Conservation (phyloP, 805 yeast species). For the Kluyveromyces wickerhamii region DNA sequence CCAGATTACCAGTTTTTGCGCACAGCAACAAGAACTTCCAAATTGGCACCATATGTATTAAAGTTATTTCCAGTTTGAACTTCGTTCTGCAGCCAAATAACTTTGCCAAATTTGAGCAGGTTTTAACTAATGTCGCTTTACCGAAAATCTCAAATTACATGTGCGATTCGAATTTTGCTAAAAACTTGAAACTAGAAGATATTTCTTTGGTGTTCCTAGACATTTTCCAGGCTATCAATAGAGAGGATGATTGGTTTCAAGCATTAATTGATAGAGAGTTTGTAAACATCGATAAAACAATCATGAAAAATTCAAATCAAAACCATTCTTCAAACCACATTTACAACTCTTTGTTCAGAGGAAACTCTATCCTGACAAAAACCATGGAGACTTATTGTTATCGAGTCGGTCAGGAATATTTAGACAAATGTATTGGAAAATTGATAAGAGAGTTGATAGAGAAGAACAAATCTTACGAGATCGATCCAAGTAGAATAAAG, state of each 20-base stretch:
- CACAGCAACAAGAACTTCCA: conserved; percentile 31
- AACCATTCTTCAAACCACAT: conserved; percentile 28
- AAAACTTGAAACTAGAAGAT: conserved; percentile 42
- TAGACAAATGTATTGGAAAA: conserved; percentile 65
- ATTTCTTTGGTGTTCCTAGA: conserved; percentile 57
- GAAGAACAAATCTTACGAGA: conserved; percentile 55
- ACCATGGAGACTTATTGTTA: conserved; percentile 70
- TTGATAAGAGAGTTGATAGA: conserved; percentile 49
- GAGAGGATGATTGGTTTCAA: conserved; percentile 67
- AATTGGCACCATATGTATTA: conserved; percentile 52
- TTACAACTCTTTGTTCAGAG: conserved; percentile 67
- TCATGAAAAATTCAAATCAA: conserved; percentile 15
- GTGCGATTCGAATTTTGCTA: conserved; percentile 16
- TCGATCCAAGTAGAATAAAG: conserved; percentile 61
- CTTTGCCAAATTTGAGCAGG: conserved; percentile 55
- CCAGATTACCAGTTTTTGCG: conserved; percentile 39
- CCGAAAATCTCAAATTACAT: conserved; percentile 43
- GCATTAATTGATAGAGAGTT: conserved; percentile 64
- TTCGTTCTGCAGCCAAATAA: conserved; percentile 52
- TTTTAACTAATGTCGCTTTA: conserved; percentile 47
- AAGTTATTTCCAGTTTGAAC: conserved; percentile 42
- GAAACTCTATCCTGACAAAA: conserved; percentile 75
- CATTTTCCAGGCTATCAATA: conserved; percentile 61
- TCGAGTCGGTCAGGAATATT: conserved; percentile 70
- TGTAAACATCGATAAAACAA: conserved; percentile 24